Base-by-base conservation (phyloP, 2,329 filamentous ascomycete species). In the Colletotrichum eremochloae region DNA sequence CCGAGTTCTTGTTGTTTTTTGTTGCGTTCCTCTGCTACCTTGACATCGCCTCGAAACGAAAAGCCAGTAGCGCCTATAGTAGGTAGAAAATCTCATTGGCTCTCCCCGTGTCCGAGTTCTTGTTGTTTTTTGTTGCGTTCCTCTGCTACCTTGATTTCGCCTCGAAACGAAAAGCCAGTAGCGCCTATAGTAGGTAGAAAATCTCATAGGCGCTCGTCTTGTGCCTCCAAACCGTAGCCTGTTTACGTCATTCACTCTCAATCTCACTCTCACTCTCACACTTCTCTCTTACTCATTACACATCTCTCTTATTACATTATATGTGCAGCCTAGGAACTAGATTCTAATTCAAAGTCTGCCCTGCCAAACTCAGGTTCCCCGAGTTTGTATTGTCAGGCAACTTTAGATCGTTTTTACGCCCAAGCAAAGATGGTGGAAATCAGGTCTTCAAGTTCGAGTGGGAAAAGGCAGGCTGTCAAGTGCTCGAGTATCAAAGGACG, bases 381-480 rank as follows among this genome's bases (percentile, higher is more conserved):
- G 18, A 40, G 24, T 40, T n/a, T 18, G 42, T 29, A n/a, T 53
- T 24, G 46, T 63, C 61, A 52, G 24, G 46, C 48, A 63, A 53
- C 61, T 33, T 53, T 53, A n/a, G n/a, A n/a, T n/a, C n/a, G n/a
- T n/a, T n/a, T n/a, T n/a, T n/a, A n/a, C n/a, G n/a, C n/a, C n/a
- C n/a, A n/a, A n/a, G n/a, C n/a, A n/a, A n/a, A n/a, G n/a, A n/a
- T n/a, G n/a, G n/a, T n/a, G n/a, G n/a, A n/a, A n/a, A n/a, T n/a
- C n/a, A n/a, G n/a, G n/a, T n/a, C n/a, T n/a, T n/a, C n/a, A n/a
- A n/a, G n/a, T n/a, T n/a, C n/a, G n/a, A n/a, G n/a, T n/a, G n/a
- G n/a, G n/a, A n/a, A n/a, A n/a, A n/a, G n/a, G n/a, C n/a, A n/a
- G n/a, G n/a, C n/a, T n/a, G n/a, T n/a, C n/a, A n/a, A n/a, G n/a